Base-by-base conservation (phyloP, 306 rosid genomes). In the Ormosia emarginata region DNA sequence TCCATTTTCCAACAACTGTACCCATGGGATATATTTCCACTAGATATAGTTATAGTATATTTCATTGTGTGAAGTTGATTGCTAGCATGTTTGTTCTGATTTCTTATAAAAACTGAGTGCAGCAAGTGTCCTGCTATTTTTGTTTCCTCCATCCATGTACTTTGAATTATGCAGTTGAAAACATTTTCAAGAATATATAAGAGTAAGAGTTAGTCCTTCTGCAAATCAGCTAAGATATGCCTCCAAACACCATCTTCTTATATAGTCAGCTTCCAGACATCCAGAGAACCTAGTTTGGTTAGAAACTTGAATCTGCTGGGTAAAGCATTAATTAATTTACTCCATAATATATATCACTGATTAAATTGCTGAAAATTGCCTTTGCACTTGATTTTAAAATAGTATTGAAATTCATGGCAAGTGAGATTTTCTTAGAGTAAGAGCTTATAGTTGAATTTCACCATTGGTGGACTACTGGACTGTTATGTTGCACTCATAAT, bases 1-100 rank as follows among this genome's bases (percentile, higher is more conserved):
- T 83, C 18, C 47, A 66, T 44, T 79, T 63, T 83, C 18, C 47
- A 50, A 13, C 59, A 70, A 83, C 70, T 62, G 52, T 17, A 34
- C 24, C 13, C 12, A 3, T 8, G 11, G 58, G 61, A n/a, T 49
- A 44, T 52, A 30, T 36, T 61, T n/a, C 6, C 32, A 32, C 32
- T 32, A 59, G 41, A 59, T 50, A 3, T 32, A 50, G n/a, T 65
- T 50, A 3, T 32, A 50, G n/a, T 65, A 24, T 34, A 37, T 77
- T 78, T 56, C 29, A 0, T 30, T 32, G 44, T 61, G 47, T 53
- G 50, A 18, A 10, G 65, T 62, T n/a, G 14, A 13, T 47, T 11
- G 78, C 6, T 30, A 46, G 53, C 66, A 40, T 40, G 67, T 59
- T 73, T 79, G 39, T 55, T 52, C 79, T 72, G 4, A 18, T 77